phyloP scores from a whole-genome alignment of 2,329 filamentous ascomycete species.

The Alternaria triticina region DNA sequence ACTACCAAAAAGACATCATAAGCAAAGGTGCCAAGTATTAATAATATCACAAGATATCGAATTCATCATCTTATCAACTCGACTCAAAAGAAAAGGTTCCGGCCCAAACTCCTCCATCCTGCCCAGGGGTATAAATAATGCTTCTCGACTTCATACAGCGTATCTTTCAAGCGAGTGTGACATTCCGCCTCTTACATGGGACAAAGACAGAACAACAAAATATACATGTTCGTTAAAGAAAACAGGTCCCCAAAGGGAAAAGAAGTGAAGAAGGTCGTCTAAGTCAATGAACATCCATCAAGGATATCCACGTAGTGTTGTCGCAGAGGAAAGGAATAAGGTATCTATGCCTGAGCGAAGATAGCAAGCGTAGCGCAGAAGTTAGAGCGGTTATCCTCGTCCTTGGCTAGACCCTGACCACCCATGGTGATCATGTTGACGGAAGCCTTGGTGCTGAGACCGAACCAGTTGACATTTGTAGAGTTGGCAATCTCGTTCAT shows the following conservation, averaged over 20 bases:
- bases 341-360: conserved; percentile 35
- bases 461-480: conserved; percentile 55
- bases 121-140: conserved; percentile 21
- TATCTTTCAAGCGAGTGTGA: conserved; percentile 19
- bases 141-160: conserved; percentile 5
- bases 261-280: conserved; percentile 22
- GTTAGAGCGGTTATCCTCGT: conserved; percentile 55
- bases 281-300: conserved; percentile 11
- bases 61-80: not conserved
- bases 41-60: not conserved
- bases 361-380: conserved; percentile 57
- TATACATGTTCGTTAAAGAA: conserved; percentile 31
- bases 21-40: not conserved
- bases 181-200: conserved; percentile 8
- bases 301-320: conserved; percentile 2
- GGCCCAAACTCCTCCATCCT: conserved; percentile 10
- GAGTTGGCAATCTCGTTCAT: conserved; percentile 55
- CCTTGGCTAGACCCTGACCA: conserved; percentile 46
- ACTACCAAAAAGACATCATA: not conserved
- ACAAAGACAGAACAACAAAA: conserved; percentile 14
- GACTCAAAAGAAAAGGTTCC: not conserved
- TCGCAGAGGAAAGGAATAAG: not conserved
- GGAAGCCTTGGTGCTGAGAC: conserved; percentile 56
- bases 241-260: conserved; percentile 16
- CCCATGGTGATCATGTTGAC: conserved; percentile 57